A percentile compares a stretch with the other conserved stretches of the same genome.
These are phyloP conservation scores for Alternaria triticina DNA, from an alignment of 2,329 filamentous ascomycete genomes.

Conservation along the genomic window DNA sequence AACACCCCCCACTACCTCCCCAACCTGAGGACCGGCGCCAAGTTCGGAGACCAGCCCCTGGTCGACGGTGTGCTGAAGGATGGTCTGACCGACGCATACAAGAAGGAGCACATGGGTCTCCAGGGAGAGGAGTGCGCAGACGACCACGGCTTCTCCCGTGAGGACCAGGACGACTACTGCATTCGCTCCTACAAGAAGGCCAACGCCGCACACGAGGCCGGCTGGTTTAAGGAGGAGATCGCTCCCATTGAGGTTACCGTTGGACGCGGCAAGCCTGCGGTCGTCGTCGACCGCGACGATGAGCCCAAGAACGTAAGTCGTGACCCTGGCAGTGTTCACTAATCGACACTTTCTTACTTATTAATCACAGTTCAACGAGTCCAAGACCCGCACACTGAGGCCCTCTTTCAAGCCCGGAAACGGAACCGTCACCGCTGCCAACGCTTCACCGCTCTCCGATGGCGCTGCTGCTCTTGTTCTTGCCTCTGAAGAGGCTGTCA, in stretches of 20 bases:
- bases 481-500: slow-evolving; percentile 91
- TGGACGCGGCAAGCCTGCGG: slow-evolving; percentile 85
- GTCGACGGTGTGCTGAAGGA: slow-evolving; percentile 94
- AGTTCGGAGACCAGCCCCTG: slow-evolving; percentile 90
- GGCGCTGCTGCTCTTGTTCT: slow-evolving; percentile 91
- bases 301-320: slow-evolving; percentile 84
- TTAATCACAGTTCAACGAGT: slow-evolving; percentile 56
- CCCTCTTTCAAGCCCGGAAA: slow-evolving; percentile 81
- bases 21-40: slow-evolving; percentile 82
- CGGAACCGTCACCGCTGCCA: slow-evolving; percentile 93
- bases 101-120: slow-evolving; percentile 96
- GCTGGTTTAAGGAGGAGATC: slow-evolving; percentile 85
- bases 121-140: slow-evolving; percentile 88
- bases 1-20: slow-evolving; percentile 96
- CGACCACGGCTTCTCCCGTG: slow-evolving; percentile 80
- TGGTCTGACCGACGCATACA: slow-evolving; percentile 92
- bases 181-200: slow-evolving; percentile 95
- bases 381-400: slow-evolving; percentile 62
- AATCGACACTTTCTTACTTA: slow-evolving; percentile 21
- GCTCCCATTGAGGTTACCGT: slow-evolving; percentile 86
- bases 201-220: slow-evolving; percentile 80
- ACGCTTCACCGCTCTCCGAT: slow-evolving; percentile 95
- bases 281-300: slow-evolving; percentile 84
- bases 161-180: slow-evolving; percentile 93
- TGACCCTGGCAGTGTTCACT: slow-evolving; percentile 7